Evolutionary conservation across 495 filamentous ascomycete genomes (phyloP).

Genomic region (Hypomontagnella monticulosa): DNA sequence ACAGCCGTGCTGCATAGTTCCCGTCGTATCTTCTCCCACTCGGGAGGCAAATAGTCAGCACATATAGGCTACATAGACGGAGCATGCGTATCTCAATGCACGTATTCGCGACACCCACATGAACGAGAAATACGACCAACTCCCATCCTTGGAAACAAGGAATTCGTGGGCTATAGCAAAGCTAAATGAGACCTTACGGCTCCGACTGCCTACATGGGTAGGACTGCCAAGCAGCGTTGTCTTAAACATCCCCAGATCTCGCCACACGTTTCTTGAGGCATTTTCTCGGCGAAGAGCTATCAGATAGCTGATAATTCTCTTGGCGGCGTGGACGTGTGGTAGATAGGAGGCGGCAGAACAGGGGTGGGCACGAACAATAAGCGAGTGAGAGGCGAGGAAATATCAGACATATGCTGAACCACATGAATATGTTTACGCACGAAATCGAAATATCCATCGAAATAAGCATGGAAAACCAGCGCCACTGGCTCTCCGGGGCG

Average conservation of each 20-base stretch:
- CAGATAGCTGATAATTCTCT: neutral
- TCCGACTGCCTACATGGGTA: too few relatives aligned
- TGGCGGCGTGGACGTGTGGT: neutral
- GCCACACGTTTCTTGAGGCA: neutral
- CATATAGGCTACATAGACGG: too few relatives aligned
- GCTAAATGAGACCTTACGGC: too few relatives aligned
- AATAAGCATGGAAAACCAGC: neutral
- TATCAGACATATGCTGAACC: neutral
- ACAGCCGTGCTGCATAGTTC: too few relatives aligned
- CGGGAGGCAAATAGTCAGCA: too few relatives aligned
- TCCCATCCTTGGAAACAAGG: too few relatives aligned
- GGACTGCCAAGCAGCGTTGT: too few relatives aligned
- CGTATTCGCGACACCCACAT: too few relatives aligned
- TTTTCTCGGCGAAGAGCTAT: neutral
- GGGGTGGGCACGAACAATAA: neutral
- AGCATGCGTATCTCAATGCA: too few relatives aligned
- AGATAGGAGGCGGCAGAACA: neutral
- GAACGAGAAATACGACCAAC: too few relatives aligned
- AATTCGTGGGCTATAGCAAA: too few relatives aligned
- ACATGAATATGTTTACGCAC: neutral
- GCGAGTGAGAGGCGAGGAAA: neutral
- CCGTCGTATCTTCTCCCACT: too few relatives aligned
- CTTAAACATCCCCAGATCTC: neutral
- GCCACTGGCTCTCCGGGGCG: neutral
- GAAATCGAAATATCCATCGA: neutral